Evolutionary conservation across 805 yeast species (phyloP).

Genomic region (Wickerhamomyces hampshirensis): DNA sequence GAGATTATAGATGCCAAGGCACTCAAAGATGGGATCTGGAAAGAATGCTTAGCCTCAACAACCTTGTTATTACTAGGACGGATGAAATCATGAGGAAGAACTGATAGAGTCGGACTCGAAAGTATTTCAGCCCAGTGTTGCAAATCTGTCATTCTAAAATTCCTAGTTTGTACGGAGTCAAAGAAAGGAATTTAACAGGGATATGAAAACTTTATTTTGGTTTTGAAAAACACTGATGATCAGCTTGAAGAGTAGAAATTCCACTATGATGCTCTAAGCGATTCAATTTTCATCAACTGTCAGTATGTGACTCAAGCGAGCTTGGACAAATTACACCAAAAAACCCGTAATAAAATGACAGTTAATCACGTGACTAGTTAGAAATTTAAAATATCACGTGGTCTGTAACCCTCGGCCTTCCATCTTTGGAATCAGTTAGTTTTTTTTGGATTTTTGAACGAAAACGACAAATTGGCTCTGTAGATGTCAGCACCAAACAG

Average conservation of each 20-base stretch:
- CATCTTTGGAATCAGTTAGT: no score
- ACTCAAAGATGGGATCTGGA: constrained; percentile 33
- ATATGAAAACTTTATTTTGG: background rate
- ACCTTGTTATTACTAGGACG: constrained; percentile 67
- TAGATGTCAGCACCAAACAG: no score
- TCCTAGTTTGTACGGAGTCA: background rate
- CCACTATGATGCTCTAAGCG: no score
- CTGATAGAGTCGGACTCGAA: constrained; percentile 80
- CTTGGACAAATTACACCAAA: background rate
- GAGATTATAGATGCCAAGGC: constrained; percentile 17
- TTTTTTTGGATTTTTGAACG: no score
- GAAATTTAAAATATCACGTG: no score
- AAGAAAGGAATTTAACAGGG: background rate
- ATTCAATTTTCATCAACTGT: no score
- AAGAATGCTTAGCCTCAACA: constrained; percentile 52
- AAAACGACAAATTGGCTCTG: no score
- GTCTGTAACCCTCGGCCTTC: no score
- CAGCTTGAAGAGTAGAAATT: no score
- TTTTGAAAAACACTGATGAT: no score
- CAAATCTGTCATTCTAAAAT: constrained; percentile 17
- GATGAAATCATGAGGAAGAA: constrained; percentile 82
- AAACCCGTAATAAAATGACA: background rate
- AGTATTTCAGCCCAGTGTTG: constrained; percentile 61
- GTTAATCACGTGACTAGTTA: no score
- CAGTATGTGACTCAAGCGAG: no score